A percentile compares a stretch with the other conserved stretches of the same genome.
These are phyloP conservation scores for Leccinum truebloodii DNA, from an alignment of 768 basidiomycete species.

Conservation along the genomic window DNA sequence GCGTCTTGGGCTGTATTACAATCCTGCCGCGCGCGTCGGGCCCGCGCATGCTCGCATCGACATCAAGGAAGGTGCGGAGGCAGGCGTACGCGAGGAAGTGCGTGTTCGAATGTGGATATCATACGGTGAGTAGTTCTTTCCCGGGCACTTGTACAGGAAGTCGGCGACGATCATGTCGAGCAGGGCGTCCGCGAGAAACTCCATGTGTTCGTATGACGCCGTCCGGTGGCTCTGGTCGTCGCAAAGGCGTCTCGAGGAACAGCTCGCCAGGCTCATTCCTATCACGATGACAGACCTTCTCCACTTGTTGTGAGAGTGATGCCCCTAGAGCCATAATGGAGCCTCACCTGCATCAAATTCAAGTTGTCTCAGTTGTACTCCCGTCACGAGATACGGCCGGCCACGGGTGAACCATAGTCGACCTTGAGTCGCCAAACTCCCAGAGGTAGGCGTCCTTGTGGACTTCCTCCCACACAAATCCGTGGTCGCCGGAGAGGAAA, in stretches of 20 bases:
- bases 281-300: too few relatives aligned
- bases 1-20: constrained; percentile 40
- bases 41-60: constrained; percentile 54
- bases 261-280: too few relatives aligned
- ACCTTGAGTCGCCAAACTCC: constrained; percentile 98
- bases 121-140: constrained; percentile 66
- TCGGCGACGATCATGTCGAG: constrained; percentile 76
- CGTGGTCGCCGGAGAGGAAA: too few relatives aligned
- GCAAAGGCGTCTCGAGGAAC: too few relatives aligned
- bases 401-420: constrained; percentile 27
- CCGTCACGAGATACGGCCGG: too few relatives aligned
- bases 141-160: constrained; percentile 62
- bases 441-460: constrained; percentile 94
- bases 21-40: constrained; percentile 35
- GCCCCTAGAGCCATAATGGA: too few relatives aligned
- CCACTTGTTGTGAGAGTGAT: too few relatives aligned
- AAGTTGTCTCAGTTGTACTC: too few relatives aligned
- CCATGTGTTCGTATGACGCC: constrained; percentile 75
- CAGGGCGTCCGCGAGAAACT: constrained; percentile 75
- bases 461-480: constrained; percentile 30
- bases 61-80: constrained; percentile 43
- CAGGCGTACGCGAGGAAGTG: constrained; percentile 74
- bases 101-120: constrained; percentile 69
- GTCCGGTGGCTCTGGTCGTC: constrained; percentile 35
- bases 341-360: too few relatives aligned